These are phyloP conservation scores for Austroboletus eburneus DNA, from an alignment of 768 basidiomycete species.

Conservation along the genomic window DNA sequence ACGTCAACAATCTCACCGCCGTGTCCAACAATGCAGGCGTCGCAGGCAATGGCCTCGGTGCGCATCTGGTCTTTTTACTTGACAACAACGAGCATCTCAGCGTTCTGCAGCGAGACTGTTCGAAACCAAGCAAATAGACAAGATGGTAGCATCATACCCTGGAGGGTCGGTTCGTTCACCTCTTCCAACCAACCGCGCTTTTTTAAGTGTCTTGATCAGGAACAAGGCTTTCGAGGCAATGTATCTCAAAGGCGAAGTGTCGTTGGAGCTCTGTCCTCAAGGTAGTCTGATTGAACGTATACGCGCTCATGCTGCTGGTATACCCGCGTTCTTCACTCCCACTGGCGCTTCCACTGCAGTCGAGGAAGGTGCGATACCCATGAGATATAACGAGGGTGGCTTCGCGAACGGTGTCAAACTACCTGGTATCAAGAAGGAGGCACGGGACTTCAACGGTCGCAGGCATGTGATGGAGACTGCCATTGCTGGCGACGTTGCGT, in stretches of 20 bases:
- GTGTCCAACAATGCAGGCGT: conserved; percentile 88
- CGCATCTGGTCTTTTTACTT: neutral
- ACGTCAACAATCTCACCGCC: conserved; percentile 71
- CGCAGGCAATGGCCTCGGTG: conserved; percentile 68
- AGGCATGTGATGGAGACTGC: conserved; percentile 79
- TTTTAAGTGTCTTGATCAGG: conserved; percentile 35
- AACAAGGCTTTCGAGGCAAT: conserved; percentile 83
- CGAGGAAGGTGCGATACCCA: conserved; percentile 74
- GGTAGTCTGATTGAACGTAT: conserved; percentile 87
- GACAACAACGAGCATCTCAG: neutral
- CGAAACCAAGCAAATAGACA: conserved; percentile 69
- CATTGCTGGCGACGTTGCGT: conserved; percentile 76
- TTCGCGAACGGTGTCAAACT: conserved; percentile 64
- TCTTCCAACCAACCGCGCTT: neutral
- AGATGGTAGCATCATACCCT: conserved; percentile 86
- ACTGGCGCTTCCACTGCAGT: conserved; percentile 85
- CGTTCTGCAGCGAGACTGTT: conserved; percentile 60
- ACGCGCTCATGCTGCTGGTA: conserved; percentile 85
- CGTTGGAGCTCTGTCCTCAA: conserved; percentile 87
- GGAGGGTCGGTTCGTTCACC: conserved; percentile 53
- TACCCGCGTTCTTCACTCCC: conserved; percentile 92
- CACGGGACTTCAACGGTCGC: conserved; percentile 71
- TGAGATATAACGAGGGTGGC: conserved; percentile 77
- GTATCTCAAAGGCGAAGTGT: conserved; percentile 78
- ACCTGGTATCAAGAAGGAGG: conserved; percentile 72